Percentiles rank a stretch among this genome's conserved stretches.
phyloP scores from a whole-genome alignment of 2,329 filamentous ascomycete species.

The Alternaria angustiovoidea region DNA sequence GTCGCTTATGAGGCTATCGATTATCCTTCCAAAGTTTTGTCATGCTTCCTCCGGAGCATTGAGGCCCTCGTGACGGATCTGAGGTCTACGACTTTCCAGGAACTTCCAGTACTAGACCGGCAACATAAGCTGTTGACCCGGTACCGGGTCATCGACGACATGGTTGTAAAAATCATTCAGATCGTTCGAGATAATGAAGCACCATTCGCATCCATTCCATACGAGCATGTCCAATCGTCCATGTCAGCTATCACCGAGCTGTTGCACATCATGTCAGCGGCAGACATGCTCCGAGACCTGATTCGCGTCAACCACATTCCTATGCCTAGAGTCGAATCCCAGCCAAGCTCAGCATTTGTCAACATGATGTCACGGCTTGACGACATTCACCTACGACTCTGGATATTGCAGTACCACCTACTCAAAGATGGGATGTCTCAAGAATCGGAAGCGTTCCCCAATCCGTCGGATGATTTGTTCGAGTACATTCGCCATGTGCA shows the following conservation, averaged over 20 bases:
- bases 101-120: slow-evolving; percentile 69
- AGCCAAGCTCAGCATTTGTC: slow-evolving; percentile 51
- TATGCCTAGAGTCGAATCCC: slow-evolving; percentile 65
- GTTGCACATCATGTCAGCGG: slow-evolving; percentile 77
- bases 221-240: slow-evolving; percentile 76
- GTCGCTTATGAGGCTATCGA: slow-evolving; percentile 87
- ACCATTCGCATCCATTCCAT: slow-evolving; percentile 85
- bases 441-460: slow-evolving; percentile 69
- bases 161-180: slow-evolving; percentile 75
- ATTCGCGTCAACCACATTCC: slow-evolving; percentile 77
- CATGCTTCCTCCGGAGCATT: slow-evolving; percentile 84
- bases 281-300: slow-evolving; percentile 84
- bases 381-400: slow-evolving; percentile 86
- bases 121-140: slow-evolving; percentile 75
- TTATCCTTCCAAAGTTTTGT: slow-evolving; percentile 87
- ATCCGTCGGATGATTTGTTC: slow-evolving; percentile 75
- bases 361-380: slow-evolving; percentile 74
- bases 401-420: slow-evolving; percentile 86
- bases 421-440: slow-evolving; percentile 78
- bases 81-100: slow-evolving; percentile 64
- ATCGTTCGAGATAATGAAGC: slow-evolving; percentile 69
- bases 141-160: slow-evolving; percentile 79
- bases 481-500: slow-evolving; percentile 84
- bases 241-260: slow-evolving; percentile 76
- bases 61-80: slow-evolving; percentile 80